These are phyloP conservation scores for Leishmania arabica DNA, from an alignment of 208 protist species.

Conservation along the genomic window DNA sequence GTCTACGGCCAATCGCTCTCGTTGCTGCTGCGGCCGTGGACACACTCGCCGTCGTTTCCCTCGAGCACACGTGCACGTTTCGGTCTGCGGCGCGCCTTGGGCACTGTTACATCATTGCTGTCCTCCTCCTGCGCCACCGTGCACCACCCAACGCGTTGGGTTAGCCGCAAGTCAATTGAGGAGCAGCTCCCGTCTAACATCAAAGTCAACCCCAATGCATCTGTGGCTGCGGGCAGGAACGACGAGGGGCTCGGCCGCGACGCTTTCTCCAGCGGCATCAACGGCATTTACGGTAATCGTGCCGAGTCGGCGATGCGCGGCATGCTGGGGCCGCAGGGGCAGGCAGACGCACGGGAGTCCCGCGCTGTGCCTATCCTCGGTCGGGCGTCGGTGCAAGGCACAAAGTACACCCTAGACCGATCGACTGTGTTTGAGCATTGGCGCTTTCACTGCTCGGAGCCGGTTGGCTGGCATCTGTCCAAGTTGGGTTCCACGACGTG, in stretches of 20 bases:
- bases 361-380: constrained; percentile 83
- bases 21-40: not conserved
- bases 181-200: constrained; percentile 42
- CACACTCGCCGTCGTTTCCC: not conserved
- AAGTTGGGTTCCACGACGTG: constrained; percentile 82
- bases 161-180: constrained; percentile 41
- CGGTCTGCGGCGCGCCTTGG: not conserved
- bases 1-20: not conserved
- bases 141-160: not conserved
- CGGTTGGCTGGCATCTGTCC: constrained; percentile 83
- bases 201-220: constrained; percentile 36
- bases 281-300: constrained; percentile 78
- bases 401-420: constrained; percentile 76
- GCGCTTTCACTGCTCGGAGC: constrained; percentile 63
- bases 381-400: constrained; percentile 69
- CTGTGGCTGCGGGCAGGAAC: constrained; percentile 14
- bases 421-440: constrained; percentile 89
- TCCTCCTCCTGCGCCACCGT: not conserved
- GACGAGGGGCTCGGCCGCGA: constrained; percentile 30
- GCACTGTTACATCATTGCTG: not conserved
- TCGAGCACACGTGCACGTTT: not conserved
- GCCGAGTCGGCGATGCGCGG: constrained; percentile 79
- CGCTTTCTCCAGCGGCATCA: constrained; percentile 60
- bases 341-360: constrained; percentile 75
- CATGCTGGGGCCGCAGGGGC: constrained; percentile 83